These are phyloP conservation scores for Fusarium coicis DNA, from an alignment of 2,329 filamentous ascomycete genomes.

Conservation along the genomic window DNA sequence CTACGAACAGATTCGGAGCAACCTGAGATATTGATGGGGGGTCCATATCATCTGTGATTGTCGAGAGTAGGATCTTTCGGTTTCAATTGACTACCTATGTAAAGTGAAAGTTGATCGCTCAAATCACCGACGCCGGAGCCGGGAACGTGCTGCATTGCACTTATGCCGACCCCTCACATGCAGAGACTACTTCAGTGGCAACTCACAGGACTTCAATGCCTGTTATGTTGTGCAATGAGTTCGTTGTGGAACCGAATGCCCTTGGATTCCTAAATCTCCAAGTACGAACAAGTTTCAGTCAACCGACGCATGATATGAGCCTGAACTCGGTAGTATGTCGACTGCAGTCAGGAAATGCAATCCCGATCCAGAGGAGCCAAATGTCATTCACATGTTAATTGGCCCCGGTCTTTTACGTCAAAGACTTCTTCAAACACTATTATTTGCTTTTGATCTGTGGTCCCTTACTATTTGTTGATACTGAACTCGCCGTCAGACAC, in stretches of 20 bases:
- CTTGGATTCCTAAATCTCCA: background rate
- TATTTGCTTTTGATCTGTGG: background rate
- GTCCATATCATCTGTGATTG: conserved; percentile 27
- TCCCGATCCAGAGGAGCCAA: background rate
- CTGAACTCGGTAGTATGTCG: background rate
- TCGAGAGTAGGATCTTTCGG: background rate
- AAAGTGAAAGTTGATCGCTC: background rate
- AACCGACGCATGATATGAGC: background rate
- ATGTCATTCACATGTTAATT: background rate
- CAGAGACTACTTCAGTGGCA: conserved; percentile 19
- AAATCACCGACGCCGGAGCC: background rate
- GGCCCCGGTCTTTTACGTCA: background rate
- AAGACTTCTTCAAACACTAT: background rate
- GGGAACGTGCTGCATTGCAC: conserved; percentile 16
- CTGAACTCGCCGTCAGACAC: background rate
- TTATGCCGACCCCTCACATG: conserved; percentile 27
- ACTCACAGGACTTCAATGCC: conserved; percentile 1
- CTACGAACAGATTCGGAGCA: conserved; percentile 40
- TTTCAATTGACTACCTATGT: background rate
- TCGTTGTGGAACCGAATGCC: background rate
- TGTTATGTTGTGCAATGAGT: background rate
- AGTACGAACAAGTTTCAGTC: background rate
- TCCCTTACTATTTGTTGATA: background rate
- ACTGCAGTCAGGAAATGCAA: background rate
- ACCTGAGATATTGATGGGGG: conserved; percentile 36